phyloP scores from a whole-genome alignment of 2,329 filamentous ascomycete genomes.

The Trichoderma oligosporum region DNA sequence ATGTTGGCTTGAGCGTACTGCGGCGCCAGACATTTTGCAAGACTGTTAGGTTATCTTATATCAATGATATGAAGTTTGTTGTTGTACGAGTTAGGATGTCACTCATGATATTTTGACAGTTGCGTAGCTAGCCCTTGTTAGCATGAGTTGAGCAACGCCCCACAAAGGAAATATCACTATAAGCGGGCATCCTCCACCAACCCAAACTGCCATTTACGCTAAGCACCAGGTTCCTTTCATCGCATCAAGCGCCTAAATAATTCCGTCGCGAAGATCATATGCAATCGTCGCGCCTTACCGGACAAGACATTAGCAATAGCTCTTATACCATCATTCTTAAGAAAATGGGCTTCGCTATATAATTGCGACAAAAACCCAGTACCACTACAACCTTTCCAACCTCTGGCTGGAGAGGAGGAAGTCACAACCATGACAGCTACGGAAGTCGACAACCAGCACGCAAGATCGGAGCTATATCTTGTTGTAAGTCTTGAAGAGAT shows the following conservation, averaged over 20 bases:
- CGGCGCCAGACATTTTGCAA: conserved; percentile 33
- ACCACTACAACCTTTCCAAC: background rate
- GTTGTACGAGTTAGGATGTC: background rate
- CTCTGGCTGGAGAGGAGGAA: conserved; percentile 6
- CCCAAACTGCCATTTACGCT: conserved; percentile 13
- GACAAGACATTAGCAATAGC: background rate
- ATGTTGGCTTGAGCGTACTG: conserved; percentile 23
- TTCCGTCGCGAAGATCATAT: background rate
- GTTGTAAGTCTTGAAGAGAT: conserved; percentile 40
- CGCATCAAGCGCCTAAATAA: conserved; percentile 9
- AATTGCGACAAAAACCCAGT: background rate
- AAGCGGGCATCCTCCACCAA: conserved; percentile 14
- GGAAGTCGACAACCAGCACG: conserved; percentile 32
- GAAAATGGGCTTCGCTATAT: conserved; percentile 7
- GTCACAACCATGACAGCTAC: conserved; percentile 20
- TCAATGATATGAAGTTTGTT: background rate
- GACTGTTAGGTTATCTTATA: background rate
- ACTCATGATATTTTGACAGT: background rate
- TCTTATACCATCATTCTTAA: background rate
- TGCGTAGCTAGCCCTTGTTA: conserved; percentile 1
- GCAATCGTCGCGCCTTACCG: background rate
- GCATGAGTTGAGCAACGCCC: background rate
- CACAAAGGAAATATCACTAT: conserved; percentile 15
- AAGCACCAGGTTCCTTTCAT: conserved; percentile 8
- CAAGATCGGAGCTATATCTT: conserved; percentile 46